A percentile compares a stretch with the other conserved stretches of the same genome.
Evolutionary conservation across 2,329 filamentous ascomycete species (phyloP).

Genomic region (Orbilia ellipsospora): DNA sequence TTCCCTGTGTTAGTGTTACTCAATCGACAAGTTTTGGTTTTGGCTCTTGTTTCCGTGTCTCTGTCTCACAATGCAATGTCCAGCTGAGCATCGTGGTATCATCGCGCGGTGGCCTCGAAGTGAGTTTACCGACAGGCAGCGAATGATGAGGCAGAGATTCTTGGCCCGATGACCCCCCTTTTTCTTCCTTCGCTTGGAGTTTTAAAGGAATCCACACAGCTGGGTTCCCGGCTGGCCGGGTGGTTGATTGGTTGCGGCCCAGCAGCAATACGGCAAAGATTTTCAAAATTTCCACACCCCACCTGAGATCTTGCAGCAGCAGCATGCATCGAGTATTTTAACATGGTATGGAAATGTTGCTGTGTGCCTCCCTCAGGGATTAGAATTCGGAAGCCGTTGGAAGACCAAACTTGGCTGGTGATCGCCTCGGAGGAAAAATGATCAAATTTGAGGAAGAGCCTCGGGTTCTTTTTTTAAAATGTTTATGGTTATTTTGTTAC

Average conservation of each 20-base stretch:
- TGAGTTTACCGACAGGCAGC: conserved; percentile 4
- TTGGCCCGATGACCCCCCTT: conserved; percentile 44
- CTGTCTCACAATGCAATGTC: conserved; percentile 11
- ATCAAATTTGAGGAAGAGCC: background rate
- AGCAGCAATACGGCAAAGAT: conserved; percentile 5
- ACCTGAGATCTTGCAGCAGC: no score
- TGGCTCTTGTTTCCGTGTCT: background rate
- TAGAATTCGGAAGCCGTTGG: conserved; percentile 44
- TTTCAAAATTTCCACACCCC: conserved; percentile 10
- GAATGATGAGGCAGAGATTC: conserved; percentile 22
- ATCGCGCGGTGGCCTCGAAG: conserved; percentile 19
- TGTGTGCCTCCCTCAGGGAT: conserved; percentile 8
- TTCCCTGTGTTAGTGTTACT: background rate
- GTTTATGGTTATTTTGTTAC: background rate
- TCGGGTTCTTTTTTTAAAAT: conserved; percentile 1
- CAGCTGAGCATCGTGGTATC: conserved; percentile 39
- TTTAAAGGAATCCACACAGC: background rate
- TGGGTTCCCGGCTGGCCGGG: conserved; percentile 15
- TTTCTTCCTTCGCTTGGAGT: conserved; percentile 21
- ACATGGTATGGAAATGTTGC: no score
- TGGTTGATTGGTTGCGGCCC: conserved; percentile 17
- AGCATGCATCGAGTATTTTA: no score
- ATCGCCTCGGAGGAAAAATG: conserved; percentile 4
- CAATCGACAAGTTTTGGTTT: conserved; percentile 6
- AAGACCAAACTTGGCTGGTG: background rate